These are phyloP conservation scores for Anisodus tanguticus DNA, from an alignment of 257 asterid species.

Conservation along the genomic window DNA sequence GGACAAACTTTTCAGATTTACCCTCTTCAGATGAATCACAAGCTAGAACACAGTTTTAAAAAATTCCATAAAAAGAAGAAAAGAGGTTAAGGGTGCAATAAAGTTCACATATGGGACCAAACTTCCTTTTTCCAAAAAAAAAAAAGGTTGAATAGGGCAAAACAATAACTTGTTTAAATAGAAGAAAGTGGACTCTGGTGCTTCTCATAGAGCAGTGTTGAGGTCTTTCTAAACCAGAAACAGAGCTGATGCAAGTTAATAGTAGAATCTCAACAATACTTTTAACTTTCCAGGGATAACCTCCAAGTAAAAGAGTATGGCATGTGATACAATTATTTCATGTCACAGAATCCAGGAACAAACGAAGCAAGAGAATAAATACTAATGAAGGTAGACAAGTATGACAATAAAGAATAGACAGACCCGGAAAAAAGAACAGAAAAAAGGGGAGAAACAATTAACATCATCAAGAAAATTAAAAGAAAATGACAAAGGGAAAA, in stretches of 20 bases:
- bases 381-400: conserved; percentile 5
- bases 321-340: not conserved
- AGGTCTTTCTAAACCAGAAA: conserved; percentile 16
- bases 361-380: not conserved
- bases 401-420: not conserved
- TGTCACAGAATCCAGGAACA: not conserved
- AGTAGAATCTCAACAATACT: not conserved
- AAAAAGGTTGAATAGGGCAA: not conserved
- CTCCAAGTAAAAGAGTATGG: conserved; percentile 15
- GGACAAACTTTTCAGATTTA: not conserved
- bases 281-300: not conserved
- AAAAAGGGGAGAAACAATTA: not conserved
- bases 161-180: not conserved
- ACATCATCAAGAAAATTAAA: too few relatives aligned
- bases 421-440: too few relatives aligned
- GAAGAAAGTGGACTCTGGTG: conserved; percentile 24
- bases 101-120: conserved; percentile 9
- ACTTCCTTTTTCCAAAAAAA: not conserved
- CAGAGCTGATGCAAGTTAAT: not conserved
- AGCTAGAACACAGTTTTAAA: not conserved
- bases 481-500: not conserved
- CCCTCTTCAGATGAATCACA: not conserved
- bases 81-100: not conserved
- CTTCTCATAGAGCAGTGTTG: conserved; percentile 22
- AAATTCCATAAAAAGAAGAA: not conserved